Base-by-base conservation (phyloP, 805 yeast species). In the Saccharomycopsis sp. region DNA sequence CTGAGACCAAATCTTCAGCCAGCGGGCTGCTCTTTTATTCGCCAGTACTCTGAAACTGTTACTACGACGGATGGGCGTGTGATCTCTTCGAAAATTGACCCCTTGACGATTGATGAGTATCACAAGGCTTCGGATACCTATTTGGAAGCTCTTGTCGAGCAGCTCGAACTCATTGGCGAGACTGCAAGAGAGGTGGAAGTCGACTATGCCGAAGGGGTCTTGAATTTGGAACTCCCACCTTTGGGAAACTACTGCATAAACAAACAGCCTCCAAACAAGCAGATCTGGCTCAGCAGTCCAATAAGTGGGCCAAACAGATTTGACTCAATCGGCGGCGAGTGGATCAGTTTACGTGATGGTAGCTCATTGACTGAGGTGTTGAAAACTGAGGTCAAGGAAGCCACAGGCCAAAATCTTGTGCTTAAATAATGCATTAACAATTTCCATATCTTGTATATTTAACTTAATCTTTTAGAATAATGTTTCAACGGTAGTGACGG, bases 221-320 rank as follows among this genome's bases (percentile, higher is more conserved):
- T 92, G 61, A 77, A 89, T 1, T 58, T 92, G 43, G 73, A 68
- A 5, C 52, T 83, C 13, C 84, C 89, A 3, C 72, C 77, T 1
- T 64, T 67, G 13, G 97, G 96, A 1, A 73, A 88, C 0, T 92
- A 92, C 56, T 95, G 92, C 21, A 79, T 92, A 55, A 92, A 92
- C 64, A 89, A 87, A 56, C 97, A 92, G 61, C 98, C 98, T 1
- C 96, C 98, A 3, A 92, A 87, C 62, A 81, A 84, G 61, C 99
- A 92, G 59, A 80, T 92, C 22, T 92, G 99, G 99, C 68, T 89
- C 39, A 76, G 94, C 45, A 82, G 95, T 33, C 99, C 99, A 0
- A 55, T 86, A 3, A 81, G 94, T 5, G 98, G 98, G 0, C 98
- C 98, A 4, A 86, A 87, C 55, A 56, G 73, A 50, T 82, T 75